phyloP scores from a whole-genome alignment of 768 basidiomycete species.

The Pisolithus tinctorius region DNA sequence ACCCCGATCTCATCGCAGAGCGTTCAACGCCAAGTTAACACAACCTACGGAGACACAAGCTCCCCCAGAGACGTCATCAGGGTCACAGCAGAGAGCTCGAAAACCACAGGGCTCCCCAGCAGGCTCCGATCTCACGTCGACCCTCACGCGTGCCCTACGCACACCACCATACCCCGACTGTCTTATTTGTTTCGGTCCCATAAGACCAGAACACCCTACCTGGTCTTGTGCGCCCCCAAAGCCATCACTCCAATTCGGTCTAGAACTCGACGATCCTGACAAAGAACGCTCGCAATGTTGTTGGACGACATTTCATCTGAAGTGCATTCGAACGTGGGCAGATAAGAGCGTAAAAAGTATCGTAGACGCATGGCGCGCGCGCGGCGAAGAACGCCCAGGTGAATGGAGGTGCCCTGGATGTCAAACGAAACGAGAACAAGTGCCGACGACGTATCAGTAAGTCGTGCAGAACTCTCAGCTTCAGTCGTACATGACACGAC shows the following conservation, averaged over 20 bases:
- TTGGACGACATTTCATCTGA: constrained; percentile 87
- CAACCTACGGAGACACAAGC: constrained; percentile 5
- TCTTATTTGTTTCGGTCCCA: constrained; percentile 74
- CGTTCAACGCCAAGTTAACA: constrained; percentile 33
- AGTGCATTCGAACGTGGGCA: constrained; percentile 88
- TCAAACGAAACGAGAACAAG: constrained; percentile 64
- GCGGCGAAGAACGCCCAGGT: constrained; percentile 61
- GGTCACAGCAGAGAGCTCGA: constrained; percentile 6
- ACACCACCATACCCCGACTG: constrained; percentile 74
- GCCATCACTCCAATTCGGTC: constrained; percentile 2
- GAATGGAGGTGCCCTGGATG: constrained; percentile 96
- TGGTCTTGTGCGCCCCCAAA: constrained; percentile 78
- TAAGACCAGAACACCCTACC: constrained; percentile 72
- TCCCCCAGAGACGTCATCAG: not conserved
- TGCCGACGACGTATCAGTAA: constrained; percentile 63
- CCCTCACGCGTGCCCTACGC: constrained; percentile 57
- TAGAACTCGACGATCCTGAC: constrained; percentile 8
- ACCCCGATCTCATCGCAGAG: constrained; percentile 26
- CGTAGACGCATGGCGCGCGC: constrained; percentile 62
- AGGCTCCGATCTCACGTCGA: constrained; percentile 65
- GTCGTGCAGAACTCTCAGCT: constrained; percentile 12
- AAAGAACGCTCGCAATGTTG: constrained; percentile 53
- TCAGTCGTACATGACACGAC: not conserved
- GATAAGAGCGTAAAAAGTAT: constrained; percentile 69
- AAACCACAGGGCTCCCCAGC: constrained; percentile 13